A percentile compares a stretch with the other conserved stretches of the same genome.
Evolutionary conservation across 1,284 basidiomycete species (phyloP).

Genomic region (Irpex sp.): DNA sequence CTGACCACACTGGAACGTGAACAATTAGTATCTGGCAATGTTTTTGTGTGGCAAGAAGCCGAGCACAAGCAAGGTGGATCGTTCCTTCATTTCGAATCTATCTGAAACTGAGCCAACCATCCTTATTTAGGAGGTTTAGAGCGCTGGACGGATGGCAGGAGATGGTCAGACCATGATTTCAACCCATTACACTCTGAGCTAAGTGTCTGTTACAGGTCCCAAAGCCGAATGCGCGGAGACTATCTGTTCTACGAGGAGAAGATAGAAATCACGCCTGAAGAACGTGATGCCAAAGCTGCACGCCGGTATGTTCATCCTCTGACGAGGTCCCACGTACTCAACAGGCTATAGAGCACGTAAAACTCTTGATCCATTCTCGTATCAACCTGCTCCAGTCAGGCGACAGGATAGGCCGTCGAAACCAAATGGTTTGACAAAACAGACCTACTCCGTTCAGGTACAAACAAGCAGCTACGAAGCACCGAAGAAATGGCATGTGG

Average conservation of each 20-base stretch:
- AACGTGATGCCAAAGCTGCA: conserved; percentile 69
- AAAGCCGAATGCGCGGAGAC: conserved; percentile 77
- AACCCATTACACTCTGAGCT: not conserved
- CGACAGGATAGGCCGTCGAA: conserved; percentile 71
- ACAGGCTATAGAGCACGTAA: conserved; percentile 47
- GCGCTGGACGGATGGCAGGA: conserved; percentile 73
- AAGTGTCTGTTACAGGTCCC: conserved; percentile 49
- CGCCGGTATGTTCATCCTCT: conserved; percentile 44
- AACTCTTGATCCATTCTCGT: conserved; percentile 55
- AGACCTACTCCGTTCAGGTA: conserved; percentile 74
- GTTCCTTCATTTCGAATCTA: not conserved
- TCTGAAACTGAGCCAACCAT: not conserved
- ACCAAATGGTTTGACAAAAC: conserved; percentile 72
- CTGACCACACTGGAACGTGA: conserved; percentile 66
- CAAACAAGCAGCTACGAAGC: conserved; percentile 51
- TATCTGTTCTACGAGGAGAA: conserved; percentile 80
- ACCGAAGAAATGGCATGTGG: conserved; percentile 73
- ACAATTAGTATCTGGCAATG: conserved; percentile 62
- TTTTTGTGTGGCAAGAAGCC: conserved; percentile 82
- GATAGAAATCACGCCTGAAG: conserved; percentile 70
- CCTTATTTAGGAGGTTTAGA: conserved; percentile 50
- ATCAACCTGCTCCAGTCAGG: conserved; percentile 52
- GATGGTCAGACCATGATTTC: conserved; percentile 45
- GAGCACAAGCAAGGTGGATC: conserved; percentile 52
- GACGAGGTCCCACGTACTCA: conserved; percentile 3